phyloP scores from a whole-genome alignment of 495 filamentous ascomycete genomes.

The Penicillium goetzii region DNA sequence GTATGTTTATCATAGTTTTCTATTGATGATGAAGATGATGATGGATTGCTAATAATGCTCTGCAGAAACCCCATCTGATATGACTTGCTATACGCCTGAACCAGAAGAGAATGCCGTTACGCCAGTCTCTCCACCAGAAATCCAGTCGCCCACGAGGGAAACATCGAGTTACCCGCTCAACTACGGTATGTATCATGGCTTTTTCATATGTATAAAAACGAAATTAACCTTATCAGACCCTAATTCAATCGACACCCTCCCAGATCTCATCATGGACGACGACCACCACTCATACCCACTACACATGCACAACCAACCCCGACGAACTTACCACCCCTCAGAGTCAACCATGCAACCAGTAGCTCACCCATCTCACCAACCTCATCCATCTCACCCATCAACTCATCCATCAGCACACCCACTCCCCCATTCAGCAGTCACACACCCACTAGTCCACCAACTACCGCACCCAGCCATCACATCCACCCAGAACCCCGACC shows the following conservation, averaged over 20 bases:
- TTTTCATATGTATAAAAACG: conserved; percentile 1
- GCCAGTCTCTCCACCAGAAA: conserved; percentile 43
- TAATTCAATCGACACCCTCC: conserved; percentile 28
- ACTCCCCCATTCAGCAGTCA: background rate
- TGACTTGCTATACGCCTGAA: conserved; percentile 48
- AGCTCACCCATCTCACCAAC: background rate
- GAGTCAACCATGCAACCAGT: conserved; percentile 12
- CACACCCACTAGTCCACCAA: conserved; percentile 7
- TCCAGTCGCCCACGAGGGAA: conserved; percentile 37
- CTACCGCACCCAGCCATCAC: conserved; percentile 1
- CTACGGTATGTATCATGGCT: conserved; percentile 24
- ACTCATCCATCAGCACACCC: background rate
- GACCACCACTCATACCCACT: conserved; percentile 19
- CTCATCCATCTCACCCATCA: conserved; percentile 3
- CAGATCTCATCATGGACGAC: conserved; percentile 35
- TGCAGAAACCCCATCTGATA: conserved; percentile 47
- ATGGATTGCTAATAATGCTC: conserved; percentile 10
- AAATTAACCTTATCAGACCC: conserved; percentile 23
- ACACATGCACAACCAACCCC: conserved; percentile 22
- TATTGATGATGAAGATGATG: background rate
- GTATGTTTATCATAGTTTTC: conserved; percentile 26
- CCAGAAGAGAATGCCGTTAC: conserved; percentile 36
- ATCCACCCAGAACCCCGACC: background rate
- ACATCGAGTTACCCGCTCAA: conserved; percentile 25
- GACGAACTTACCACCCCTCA: conserved; percentile 14